Evolutionary conservation across 2,329 filamentous ascomycete species (phyloP).

Genomic region (Xylaria sp.): DNA sequence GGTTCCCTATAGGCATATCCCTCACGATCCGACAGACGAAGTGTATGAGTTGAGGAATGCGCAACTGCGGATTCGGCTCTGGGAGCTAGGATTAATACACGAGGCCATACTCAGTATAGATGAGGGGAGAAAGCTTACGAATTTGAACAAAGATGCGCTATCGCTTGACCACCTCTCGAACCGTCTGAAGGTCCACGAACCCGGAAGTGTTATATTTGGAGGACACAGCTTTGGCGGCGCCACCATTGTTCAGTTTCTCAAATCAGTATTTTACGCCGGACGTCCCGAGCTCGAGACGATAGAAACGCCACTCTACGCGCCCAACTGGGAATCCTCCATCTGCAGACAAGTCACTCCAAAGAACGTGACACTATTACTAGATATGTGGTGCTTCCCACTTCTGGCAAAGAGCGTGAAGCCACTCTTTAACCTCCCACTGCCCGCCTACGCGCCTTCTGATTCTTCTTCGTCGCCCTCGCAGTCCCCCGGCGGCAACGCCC

Average conservation of each 20-base stretch:
- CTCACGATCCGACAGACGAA: conserved; percentile 72
- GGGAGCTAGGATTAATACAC: conserved; percentile 79
- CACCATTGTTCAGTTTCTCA: conserved; percentile 79
- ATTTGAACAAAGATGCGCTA: conserved; percentile 62
- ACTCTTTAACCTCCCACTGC: conserved; percentile 78
- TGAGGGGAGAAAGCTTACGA: conserved; percentile 58
- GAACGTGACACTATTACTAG: conserved; percentile 75
- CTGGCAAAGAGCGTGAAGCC: conserved; percentile 69
- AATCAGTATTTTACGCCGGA: conserved; percentile 76
- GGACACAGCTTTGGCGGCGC: conserved; percentile 86
- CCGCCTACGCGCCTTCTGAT: conserved; percentile 66
- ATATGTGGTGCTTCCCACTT: conserved; percentile 83
- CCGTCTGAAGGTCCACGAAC: conserved; percentile 73
- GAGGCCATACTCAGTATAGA: conserved; percentile 76
- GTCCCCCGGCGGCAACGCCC: conserved; percentile 62
- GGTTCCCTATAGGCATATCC: conserved; percentile 62
- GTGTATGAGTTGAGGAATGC: conserved; percentile 74
- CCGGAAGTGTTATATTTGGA: conserved; percentile 77
- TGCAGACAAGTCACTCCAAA: conserved; percentile 72
- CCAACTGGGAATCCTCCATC: conserved; percentile 64
- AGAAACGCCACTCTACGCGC: conserved; percentile 69
- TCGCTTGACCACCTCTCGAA: conserved; percentile 68
- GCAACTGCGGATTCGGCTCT: conserved; percentile 79
- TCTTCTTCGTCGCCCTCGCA: conserved; percentile 40
- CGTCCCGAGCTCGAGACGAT: conserved; percentile 58